Evolutionary conservation across 805 yeast species (phyloP), one percentile per base, ranked within the genome.

Genomic region (Ogataea trehaloabstinens): DNA sequence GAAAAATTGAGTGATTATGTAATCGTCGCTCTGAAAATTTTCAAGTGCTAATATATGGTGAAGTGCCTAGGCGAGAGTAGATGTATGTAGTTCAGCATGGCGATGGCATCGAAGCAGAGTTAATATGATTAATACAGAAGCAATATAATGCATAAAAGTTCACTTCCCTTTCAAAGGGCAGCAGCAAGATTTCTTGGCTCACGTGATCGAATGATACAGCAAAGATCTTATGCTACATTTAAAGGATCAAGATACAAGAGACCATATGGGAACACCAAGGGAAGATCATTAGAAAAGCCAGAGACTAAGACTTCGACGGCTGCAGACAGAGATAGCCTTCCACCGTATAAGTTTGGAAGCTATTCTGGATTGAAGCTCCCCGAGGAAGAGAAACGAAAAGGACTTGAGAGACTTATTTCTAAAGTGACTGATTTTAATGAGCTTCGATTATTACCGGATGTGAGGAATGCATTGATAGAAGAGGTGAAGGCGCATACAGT

Each of bases 381-480:
- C 5, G 64, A 53, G 6, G 66, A 58, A 34, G 41, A 49, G 2
- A 58, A 59, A 8, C 46, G 65, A 7, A 60, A 63, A 36, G 60
- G 64, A 6, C 47, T 68, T n/a, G 56, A 58, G 19, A 70, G 64
- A 36, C 49, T 71, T 16, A 66, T 76, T 18, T 61, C 63, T 13
- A 80, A 81, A 51, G 76, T 87, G 32, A 66, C 70, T 1, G 68
- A 75, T 11, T 90, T 89, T 52, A 73, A 74, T n/a, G 78, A 81
- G 39, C 67, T 90, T 42, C 73, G 80, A 42, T 66, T 91, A 12
- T 63, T 81, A 28, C 87, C 90, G 0, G 70, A 71, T 2, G 83
- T 89, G 1, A 68, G 96, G 47, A 66, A 64, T 0, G 80, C 81
- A 3, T 65, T 85, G 55, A 60, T 74, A 12, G 55, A 71, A 17